phyloP scores from a whole-genome alignment of 495 filamentous ascomycete species.

The Achaetomiella virescens region DNA sequence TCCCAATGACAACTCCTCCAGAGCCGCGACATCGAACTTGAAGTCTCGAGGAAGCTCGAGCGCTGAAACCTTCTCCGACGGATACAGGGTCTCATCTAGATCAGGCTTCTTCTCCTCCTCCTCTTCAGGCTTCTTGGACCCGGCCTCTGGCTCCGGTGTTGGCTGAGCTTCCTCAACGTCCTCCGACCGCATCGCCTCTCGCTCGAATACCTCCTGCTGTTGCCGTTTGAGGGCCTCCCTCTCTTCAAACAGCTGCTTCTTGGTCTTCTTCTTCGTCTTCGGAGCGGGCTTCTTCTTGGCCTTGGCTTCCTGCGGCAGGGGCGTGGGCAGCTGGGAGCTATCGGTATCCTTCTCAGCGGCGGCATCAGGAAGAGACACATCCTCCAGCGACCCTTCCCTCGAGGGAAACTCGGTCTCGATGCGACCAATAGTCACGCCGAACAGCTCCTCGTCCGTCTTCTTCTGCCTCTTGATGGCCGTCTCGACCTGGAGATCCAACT shows the following conservation, averaged over 20 bases:
- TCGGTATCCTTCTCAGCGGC: constrained; percentile 35
- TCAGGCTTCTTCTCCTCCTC: constrained; percentile 18
- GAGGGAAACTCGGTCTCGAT: constrained; percentile 44
- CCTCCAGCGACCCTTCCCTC: constrained; percentile 30
- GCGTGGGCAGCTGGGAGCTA: constrained; percentile 38
- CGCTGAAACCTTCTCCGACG: constrained; percentile 19
- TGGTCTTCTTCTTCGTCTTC: constrained; percentile 61
- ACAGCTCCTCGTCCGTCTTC: constrained; percentile 73
- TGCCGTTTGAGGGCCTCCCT: constrained; percentile 53
- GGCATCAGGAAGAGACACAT: constrained; percentile 35
- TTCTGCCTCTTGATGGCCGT: constrained; percentile 62
- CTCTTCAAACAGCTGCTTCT: constrained; percentile 68
- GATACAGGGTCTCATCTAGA: constrained; percentile 37
- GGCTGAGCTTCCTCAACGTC: constrained; percentile 29
- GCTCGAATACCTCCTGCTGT: constrained; percentile 37
- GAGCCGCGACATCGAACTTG: constrained; percentile 30
- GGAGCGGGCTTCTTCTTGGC: constrained; percentile 38
- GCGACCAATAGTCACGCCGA: constrained; percentile 52
- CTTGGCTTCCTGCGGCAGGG: constrained; percentile 27
- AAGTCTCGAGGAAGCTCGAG: constrained; percentile 28
- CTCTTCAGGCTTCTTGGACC: constrained; percentile 19
- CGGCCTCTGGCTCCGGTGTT: constrained; percentile 10
- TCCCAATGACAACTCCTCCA: constrained; percentile 44
- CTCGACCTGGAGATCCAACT: constrained; percentile 55
- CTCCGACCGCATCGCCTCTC: constrained; percentile 27